Conservation (phyloP, 331 rosid species). For the Malus hybrid region DNA sequence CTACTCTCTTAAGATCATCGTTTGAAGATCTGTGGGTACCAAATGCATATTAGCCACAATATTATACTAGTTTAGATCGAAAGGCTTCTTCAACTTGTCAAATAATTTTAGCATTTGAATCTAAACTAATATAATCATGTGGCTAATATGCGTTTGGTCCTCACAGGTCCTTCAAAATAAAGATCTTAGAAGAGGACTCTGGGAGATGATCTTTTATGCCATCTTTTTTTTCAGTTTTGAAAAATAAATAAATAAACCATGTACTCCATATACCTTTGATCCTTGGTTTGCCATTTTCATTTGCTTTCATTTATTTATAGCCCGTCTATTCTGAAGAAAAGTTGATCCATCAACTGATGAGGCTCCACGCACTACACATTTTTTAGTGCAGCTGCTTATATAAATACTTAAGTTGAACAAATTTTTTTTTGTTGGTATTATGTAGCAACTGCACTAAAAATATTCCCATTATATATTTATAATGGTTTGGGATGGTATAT, state of each 20-base stretch:
- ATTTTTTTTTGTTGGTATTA: constrained; percentile 9
- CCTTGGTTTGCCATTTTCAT: constrained; percentile 1
- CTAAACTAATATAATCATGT: too few species aligned
- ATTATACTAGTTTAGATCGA: too few species aligned
- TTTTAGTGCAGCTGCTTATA: constrained; percentile 2
- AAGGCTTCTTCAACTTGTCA: too few species aligned
- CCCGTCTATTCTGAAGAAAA: background rate
- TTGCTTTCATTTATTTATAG: background rate
- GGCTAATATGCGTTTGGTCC: too few species aligned
- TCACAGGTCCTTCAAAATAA: too few species aligned
- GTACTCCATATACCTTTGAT: background rate
- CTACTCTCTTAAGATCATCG: too few species aligned
- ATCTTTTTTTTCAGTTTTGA: too few species aligned
- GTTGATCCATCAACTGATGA: constrained; percentile 13
- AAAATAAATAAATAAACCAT: background rate
- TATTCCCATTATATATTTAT: constrained; percentile 3
- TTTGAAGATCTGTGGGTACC: too few species aligned
- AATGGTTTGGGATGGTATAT: constrained; percentile 19
- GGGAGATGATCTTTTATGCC: too few species aligned
- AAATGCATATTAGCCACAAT: too few species aligned
- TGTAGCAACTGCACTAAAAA: background rate
- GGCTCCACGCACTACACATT: constrained; percentile 23
- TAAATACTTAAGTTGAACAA: background rate
- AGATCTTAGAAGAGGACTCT: too few species aligned
- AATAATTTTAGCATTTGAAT: too few species aligned